Evolutionary conservation across 164 flowering plant genomes (phyloP).

Genomic region (Taxillus chinensis): DNA sequence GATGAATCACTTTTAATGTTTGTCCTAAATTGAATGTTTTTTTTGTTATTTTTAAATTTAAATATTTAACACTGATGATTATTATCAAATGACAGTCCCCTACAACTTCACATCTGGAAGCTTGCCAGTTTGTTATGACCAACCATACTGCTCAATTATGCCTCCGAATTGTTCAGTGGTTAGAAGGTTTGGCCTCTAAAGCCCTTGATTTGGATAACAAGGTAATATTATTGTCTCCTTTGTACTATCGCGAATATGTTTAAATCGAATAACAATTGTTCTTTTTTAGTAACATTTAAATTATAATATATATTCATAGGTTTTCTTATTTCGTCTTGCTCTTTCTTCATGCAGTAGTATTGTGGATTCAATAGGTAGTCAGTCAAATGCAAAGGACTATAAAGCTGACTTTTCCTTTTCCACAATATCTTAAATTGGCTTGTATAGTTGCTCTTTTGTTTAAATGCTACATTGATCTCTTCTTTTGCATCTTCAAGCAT

Average conservation of each 20-base stretch:
- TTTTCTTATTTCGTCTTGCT: no score
- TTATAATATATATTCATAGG: no score
- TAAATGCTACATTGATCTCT: background rate
- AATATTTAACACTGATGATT: background rate
- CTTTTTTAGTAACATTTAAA: no score
- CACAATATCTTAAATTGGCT: background rate
- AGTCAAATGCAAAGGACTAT: background rate
- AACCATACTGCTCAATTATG: constrained; percentile 87
- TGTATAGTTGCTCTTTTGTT: background rate
- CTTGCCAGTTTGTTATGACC: constrained; percentile 71
- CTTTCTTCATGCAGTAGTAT: background rate
- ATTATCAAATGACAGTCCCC: constrained; percentile 48
- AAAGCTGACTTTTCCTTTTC: background rate
- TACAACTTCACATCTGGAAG: constrained; percentile 81
- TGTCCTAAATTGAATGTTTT: background rate
- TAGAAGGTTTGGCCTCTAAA: constrained; percentile 89
- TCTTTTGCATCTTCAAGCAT: background rate
- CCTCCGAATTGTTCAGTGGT: constrained; percentile 95
- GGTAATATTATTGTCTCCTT: constrained; percentile 24
- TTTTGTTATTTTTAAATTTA: background rate
- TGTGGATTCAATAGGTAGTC: background rate
- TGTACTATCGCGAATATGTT: no score
- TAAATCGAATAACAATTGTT: no score
- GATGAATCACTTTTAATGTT: background rate
- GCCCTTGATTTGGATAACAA: constrained; percentile 89